Base-by-base conservation (phyloP, 805 yeast genomes). In the Blastobotrys mokoenaii region DNA sequence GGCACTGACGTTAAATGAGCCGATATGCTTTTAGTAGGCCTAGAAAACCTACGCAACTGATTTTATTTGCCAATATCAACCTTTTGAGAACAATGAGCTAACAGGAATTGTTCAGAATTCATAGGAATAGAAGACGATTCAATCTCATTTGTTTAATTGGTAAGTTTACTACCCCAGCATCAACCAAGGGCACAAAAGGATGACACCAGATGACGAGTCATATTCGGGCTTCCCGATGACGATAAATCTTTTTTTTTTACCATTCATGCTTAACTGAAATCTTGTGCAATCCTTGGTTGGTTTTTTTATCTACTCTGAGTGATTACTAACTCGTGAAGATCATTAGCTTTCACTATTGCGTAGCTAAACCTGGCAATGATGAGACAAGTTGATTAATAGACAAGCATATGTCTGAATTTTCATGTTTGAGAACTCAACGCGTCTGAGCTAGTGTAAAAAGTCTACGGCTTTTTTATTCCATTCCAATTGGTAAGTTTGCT, bases 391-490 rank as follows among this genome's bases (percentile, higher is more conserved):
- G 67, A 67, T 71, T 45, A 69, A 68, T 64, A 66, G 96, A 89
- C 97, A 89, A 89, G 97, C 97, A 89, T 89, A 89, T 89, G 95
- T 88, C 97, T 81, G 95, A 88, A 66, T 68, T 65, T 64, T 56
- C 47, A 62, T 69, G 87, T 77, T 70, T 88, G 77, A 64, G 77
- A 68, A 64, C 73, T 66, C 71, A 77, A 76, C 70, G 63, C 59
- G 80, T 76, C 82, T 77, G 83, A 77, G 56, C 55, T 42, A 35
- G 38, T 17, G 27, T 32, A 14, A 12, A 33, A 20, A 33, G 40
- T 40, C 27, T 22, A 22, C 27, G 27, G 27, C 27, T 22, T 22
- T 22, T 22, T 22, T 22, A 22, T 22, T 22, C 27, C 27, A 22
- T 22, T 22, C 4, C 20, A 18, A 41, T 16, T 29, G 43, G 54